Base-by-base conservation (phyloP, 345 rosid genomes). In the Melaleuca alternifolia region DNA sequence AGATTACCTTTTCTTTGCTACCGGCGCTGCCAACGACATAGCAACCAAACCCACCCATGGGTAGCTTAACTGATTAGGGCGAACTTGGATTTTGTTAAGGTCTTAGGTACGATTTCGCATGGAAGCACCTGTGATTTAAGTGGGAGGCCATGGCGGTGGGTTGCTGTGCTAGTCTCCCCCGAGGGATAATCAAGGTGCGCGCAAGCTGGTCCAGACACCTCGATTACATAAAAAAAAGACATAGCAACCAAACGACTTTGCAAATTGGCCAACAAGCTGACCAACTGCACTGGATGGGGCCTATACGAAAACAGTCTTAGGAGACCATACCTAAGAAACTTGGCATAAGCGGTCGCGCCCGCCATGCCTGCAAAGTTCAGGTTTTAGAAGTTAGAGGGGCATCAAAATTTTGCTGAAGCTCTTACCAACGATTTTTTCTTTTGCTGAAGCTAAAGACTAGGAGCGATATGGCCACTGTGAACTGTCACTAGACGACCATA, bases 21-120 rank as follows among this genome's bases (percentile, higher is more conserved):
- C 86, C 86, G 61, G 88, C 88, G 12, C 88, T 87, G 62, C 88
- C 88, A n/a, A 87, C 88, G 7, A 87, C 88, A 65, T 61, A 87
- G 76, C 88, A 87, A n/a, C 88, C 88, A 8, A 26, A 62, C 59
- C n/a, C n/a, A n/a, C n/a, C n/a, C n/a, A n/a, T n/a, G n/a, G n/a
- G n/a, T n/a, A n/a, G n/a, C n/a, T n/a, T n/a, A n/a, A n/a, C n/a
- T n/a, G n/a, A n/a, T n/a, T n/a, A n/a, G n/a, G n/a, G n/a, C n/a
- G n/a, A n/a, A n/a, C n/a, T n/a, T n/a, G n/a, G n/a, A n/a, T n/a
- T n/a, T n/a, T n/a, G n/a, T n/a, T n/a, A n/a, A n/a, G n/a, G n/a
- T n/a, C n/a, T n/a, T n/a, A n/a, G n/a, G n/a, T n/a, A n/a, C n/a
- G n/a, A n/a, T n/a, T n/a, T n/a, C n/a, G n/a, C n/a, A n/a, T n/a